Evolutionary conservation across 1,284 basidiomycete genomes (phyloP).

Genomic region (Schizopora paradoxa): DNA sequence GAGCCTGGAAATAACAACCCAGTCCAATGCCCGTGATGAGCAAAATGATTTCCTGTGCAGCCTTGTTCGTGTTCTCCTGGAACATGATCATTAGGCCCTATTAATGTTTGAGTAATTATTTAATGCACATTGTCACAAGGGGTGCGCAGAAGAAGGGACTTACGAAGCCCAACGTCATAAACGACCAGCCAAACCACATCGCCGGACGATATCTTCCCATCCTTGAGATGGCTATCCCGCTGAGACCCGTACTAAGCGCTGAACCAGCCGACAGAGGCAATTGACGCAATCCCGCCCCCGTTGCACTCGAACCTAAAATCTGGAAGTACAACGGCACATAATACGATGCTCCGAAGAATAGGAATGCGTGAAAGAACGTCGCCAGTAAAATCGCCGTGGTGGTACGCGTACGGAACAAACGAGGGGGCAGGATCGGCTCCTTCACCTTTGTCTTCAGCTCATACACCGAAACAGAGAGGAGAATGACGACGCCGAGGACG

Average conservation of each 20-base stretch:
- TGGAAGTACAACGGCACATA: conserved; percentile 38
- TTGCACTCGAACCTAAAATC: conserved; percentile 39
- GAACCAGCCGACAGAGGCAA: conserved; percentile 39
- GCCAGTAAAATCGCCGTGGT: conserved; percentile 36
- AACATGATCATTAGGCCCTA: conserved; percentile 19
- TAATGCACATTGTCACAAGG: neutral
- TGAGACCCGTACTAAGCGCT: conserved; percentile 29
- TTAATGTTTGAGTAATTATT: neutral
- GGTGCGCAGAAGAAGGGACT: neutral
- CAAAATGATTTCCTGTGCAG: conserved; percentile 15
- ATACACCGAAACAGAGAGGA: conserved; percentile 37
- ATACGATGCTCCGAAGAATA: conserved; percentile 33
- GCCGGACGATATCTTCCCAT: conserved; percentile 35
- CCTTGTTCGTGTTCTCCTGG: conserved; percentile 8
- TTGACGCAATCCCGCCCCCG: conserved; percentile 38
- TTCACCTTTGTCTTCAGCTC: conserved; percentile 45
- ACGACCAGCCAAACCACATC: conserved; percentile 29
- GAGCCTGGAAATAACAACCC: conserved; percentile 20
- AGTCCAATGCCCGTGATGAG: conserved; percentile 21
- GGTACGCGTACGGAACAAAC: conserved; percentile 44
- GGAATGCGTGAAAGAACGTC: conserved; percentile 34
- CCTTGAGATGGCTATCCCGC: conserved; percentile 34
- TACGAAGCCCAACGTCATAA: conserved; percentile 28
- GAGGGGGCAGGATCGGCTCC: conserved; percentile 47
- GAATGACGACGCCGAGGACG: conserved; percentile 37